These are phyloP conservation scores for Albugo candida DNA, from an alignment of 352 stramenopile genomes.

Conservation along the genomic window DNA sequence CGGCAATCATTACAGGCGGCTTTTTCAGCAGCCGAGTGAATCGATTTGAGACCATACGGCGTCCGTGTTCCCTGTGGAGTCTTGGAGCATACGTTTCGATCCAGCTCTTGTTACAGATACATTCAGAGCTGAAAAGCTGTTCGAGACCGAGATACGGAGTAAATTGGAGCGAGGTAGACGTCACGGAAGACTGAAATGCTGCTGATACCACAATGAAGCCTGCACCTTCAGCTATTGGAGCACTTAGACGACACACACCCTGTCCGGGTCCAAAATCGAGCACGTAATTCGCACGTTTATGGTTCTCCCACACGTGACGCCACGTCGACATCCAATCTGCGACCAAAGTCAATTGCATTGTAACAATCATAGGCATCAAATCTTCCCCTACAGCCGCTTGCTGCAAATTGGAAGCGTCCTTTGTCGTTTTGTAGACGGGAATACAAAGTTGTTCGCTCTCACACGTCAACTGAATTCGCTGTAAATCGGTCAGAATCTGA, in stretches of 20 bases:
- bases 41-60: constrained; percentile 15
- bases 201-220: constrained; percentile 27
- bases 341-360: constrained; percentile 39
- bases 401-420: constrained; percentile 32
- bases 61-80: constrained; percentile 14
- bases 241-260: constrained; percentile 30
- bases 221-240: constrained; percentile 21
- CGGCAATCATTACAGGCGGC: constrained; percentile 56
- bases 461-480: constrained; percentile 21
- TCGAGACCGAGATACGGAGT: constrained; percentile 20
- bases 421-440: constrained; percentile 41
- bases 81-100: constrained; percentile 24
- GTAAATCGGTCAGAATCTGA: constrained; percentile 25
- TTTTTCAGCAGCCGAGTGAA: constrained; percentile 60
- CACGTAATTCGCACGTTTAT: constrained; percentile 34
- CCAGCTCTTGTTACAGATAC: not conserved
- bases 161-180: not conserved
- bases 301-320: constrained; percentile 13
- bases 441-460: constrained; percentile 30
- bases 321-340: constrained; percentile 44
- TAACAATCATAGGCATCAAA: constrained; percentile 24
- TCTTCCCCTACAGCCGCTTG: constrained; percentile 14
- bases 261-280: constrained; percentile 54
- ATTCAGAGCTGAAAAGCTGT: constrained; percentile 17
- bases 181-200: not conserved